phyloP scores from a whole-genome alignment of 257 asterid species.

The Petunia secreta region DNA sequence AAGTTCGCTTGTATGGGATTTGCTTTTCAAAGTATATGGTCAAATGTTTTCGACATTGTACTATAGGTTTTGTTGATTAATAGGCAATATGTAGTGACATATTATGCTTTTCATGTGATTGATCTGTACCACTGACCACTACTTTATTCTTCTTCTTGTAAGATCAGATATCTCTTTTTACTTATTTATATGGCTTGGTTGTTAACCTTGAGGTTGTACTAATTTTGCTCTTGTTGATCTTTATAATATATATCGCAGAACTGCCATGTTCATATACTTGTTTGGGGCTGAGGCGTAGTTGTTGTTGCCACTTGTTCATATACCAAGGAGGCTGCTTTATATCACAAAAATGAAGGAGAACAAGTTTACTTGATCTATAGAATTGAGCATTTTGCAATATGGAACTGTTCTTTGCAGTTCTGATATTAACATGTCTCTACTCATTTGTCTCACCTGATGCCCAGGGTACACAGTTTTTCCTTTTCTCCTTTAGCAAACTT shows the following conservation, averaged over 20 bases:
- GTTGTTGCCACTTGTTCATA: neutral
- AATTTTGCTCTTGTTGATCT: neutral
- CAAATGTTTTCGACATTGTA: neutral
- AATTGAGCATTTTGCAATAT: slow-evolving; percentile 28
- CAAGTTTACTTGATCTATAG: slow-evolving; percentile 23
- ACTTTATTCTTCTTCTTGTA: neutral
- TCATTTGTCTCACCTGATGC: slow-evolving; percentile 42
- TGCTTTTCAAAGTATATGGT: neutral
- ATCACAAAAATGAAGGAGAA: slow-evolving; percentile 19
- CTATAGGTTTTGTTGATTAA: neutral
- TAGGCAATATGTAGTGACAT: neutral
- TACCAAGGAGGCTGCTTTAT: slow-evolving; percentile 18
- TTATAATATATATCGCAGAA: slow-evolving; percentile 20
- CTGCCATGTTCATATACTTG: neutral
- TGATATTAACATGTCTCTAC: slow-evolving; percentile 30
- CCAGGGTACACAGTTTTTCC: slow-evolving; percentile 38
- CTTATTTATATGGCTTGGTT: too few species aligned
- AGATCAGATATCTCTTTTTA: neutral
- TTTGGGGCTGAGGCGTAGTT: neutral
- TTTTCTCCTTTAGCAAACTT: slow-evolving; percentile 18
- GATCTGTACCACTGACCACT: neutral
- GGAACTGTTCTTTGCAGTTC: slow-evolving; percentile 35
- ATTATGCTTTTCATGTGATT: slow-evolving; percentile 13
- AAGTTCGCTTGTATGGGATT: neutral
- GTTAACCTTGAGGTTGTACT: slow-evolving; percentile 10